These are phyloP conservation scores for Petunia hybrid DNA, from an alignment of 305 asterid species.

Conservation along the genomic window DNA sequence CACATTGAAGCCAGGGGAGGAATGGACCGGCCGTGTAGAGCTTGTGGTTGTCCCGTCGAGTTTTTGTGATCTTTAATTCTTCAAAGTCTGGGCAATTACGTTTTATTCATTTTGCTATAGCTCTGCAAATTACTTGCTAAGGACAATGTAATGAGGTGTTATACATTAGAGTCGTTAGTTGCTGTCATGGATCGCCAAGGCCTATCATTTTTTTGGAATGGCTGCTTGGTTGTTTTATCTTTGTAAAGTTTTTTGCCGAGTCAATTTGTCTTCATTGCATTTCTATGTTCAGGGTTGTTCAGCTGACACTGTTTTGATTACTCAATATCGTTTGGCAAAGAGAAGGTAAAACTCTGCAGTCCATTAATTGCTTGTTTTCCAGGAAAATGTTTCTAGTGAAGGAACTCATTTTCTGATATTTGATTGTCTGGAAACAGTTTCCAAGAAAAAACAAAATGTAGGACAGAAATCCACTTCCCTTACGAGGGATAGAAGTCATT, in stretches of 20 bases:
- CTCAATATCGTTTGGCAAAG: neutral
- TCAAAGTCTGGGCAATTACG: slow-evolving; percentile 22
- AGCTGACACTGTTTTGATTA: neutral
- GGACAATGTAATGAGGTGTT: neutral
- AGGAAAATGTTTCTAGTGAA: no score
- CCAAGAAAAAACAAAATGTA: no score
- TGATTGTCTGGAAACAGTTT: no score
- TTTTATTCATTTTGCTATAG: neutral
- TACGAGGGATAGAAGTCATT: no score
- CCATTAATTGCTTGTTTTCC: no score
- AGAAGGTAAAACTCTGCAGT: neutral
- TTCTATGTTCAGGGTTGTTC: neutral
- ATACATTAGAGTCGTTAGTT: neutral
- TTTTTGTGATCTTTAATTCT: slow-evolving; percentile 68
- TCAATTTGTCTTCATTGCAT: neutral
- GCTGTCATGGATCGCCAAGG: slow-evolving; percentile 5
- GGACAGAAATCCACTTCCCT: no score
- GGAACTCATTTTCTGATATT: no score
- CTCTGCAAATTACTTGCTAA: slow-evolving; percentile 3
- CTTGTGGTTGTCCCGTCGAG: slow-evolving; percentile 78
- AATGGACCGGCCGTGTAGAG: slow-evolving; percentile 88
- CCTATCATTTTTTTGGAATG: slow-evolving; percentile 4
- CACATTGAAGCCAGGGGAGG: slow-evolving; percentile 84
- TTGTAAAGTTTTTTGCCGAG: neutral
- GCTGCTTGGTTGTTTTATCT: slow-evolving; percentile 18